Evolutionary conservation across 1,284 basidiomycete genomes (phyloP).

Genomic region (Vanrija sp.): DNA sequence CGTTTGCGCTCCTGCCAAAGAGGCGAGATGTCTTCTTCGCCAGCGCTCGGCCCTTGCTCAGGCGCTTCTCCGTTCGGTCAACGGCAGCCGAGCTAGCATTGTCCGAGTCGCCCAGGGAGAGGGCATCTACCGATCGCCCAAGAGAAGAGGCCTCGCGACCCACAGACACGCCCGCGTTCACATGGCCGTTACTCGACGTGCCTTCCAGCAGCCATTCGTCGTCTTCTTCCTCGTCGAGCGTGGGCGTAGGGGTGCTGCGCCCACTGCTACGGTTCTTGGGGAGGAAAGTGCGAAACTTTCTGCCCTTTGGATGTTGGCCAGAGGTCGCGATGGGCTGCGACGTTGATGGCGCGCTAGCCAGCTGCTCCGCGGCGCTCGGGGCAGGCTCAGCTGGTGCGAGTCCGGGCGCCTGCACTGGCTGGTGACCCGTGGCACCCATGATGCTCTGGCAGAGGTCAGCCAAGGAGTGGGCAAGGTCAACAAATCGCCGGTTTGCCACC

Average conservation of each 20-base stretch:
- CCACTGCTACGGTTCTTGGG: too few species aligned
- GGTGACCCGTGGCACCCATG: too few species aligned
- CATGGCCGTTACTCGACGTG: slow-evolving; percentile 11
- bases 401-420: too few species aligned
- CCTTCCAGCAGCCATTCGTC: slow-evolving; percentile 43
- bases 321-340: too few species aligned
- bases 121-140: slow-evolving; percentile 10
- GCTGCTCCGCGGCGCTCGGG: too few species aligned
- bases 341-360: too few species aligned
- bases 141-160: slow-evolving; percentile 14
- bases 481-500: too few species aligned
- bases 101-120: slow-evolving; percentile 10
- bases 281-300: too few species aligned
- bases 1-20: slow-evolving; percentile 25
- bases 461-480: too few species aligned
- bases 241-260: neutral
- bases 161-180: slow-evolving; percentile 15
- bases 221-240: slow-evolving; percentile 21
- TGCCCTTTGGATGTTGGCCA: too few species aligned
- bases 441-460: too few species aligned
- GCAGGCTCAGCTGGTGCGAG: too few species aligned
- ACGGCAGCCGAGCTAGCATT: slow-evolving; percentile 1
- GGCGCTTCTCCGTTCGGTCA: slow-evolving; percentile 17
- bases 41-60: slow-evolving; percentile 29
- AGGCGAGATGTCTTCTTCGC: slow-evolving; percentile 45